These are phyloP conservation scores for Colletotrichum orchidophilum DNA, from an alignment of 2,329 filamentous ascomycete genomes.

Conservation along the genomic window DNA sequence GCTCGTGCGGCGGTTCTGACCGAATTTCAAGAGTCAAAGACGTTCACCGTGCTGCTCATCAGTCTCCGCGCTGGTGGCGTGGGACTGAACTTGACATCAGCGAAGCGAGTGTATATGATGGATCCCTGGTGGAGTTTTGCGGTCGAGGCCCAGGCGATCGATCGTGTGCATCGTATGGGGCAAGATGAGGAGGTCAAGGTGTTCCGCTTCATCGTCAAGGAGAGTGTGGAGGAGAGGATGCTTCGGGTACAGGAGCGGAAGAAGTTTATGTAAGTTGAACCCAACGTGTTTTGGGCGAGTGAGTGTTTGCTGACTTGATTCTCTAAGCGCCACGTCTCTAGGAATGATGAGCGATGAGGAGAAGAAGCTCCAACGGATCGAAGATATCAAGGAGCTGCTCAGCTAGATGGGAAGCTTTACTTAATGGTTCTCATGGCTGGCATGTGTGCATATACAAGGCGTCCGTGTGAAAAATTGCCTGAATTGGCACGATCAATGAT, in stretches of 20 bases:
- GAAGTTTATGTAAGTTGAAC: conserved; percentile 83
- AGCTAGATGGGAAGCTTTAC: conserved; percentile 53
- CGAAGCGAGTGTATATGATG: conserved; percentile 97
- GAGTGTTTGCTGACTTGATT: neutral
- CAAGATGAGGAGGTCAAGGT: conserved; percentile 89
- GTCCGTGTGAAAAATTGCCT: neutral
- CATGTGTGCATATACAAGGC: conserved; percentile 3
- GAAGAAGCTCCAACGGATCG: conserved; percentile 87
- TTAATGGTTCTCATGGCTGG: neutral
- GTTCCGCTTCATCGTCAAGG: conserved; percentile 86
- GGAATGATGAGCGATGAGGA: conserved; percentile 97
- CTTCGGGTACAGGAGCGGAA: conserved; percentile 92
- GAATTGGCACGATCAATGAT: neutral
- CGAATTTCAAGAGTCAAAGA: conserved; percentile 71
- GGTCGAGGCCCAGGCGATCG: conserved; percentile 95
- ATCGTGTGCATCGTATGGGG: conserved; percentile 97
- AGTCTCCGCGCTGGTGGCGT: conserved; percentile 92
- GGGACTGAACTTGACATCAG: conserved; percentile 89
- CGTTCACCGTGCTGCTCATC: conserved; percentile 81
- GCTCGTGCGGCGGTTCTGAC: conserved; percentile 79
- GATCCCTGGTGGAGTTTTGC: conserved; percentile 99
- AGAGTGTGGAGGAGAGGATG: conserved; percentile 96
- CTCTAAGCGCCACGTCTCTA: conserved; percentile 82
- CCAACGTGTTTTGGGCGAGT: neutral
- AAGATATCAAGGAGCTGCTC: conserved; percentile 92